Base-by-base conservation (phyloP, 306 rosid species). In the Pyrus bretschneideri region DNA sequence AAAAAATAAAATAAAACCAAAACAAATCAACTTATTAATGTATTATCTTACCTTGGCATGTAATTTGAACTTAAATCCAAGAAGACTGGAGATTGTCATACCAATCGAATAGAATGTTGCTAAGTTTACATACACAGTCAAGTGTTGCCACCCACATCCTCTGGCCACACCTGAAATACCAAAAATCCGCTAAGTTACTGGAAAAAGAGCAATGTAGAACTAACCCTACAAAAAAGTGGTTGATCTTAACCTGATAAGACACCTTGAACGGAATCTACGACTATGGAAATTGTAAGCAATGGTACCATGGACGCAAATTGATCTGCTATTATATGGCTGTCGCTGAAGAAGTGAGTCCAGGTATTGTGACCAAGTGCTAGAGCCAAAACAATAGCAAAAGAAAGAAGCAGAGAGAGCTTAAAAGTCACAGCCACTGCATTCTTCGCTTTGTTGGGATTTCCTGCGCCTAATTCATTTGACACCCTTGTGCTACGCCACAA, bases 401-500 rank as follows among this genome's bases (percentile, higher is more conserved):
- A 86, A 17, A 94, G 91, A 27, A 91, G 72, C 75, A 86, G 59
- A 44, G 93, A 89, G 72, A 91, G 94, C 86, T 81, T 88, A 60
- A 91, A 81, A 74, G 88, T 44, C 19, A 94, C 91, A 27, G 61
- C 62, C 97, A 90, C 91, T 45, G 97, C 97, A 9, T 79, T 81
- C 81, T 86, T 94, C 14, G 97, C 98, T 83, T 62, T 42, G 35
- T 84, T 76, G 0, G 93, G 88, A 30, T 83, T 68, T 74, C 90
- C 88, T 68, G 91, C 98, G 67, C 98, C 98, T 77, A 94, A 75
- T 84, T 94, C 98, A 82, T 90, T 91, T 40, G 98, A 91, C 45
- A 90, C 92, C 83, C 97, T 90, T 79, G 96, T 91, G 88, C 97
- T 94, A 21, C 46, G 76, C 74, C 27, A 55, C 29, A 33, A 25